Evolutionary conservation across 345 rosid genomes (phyloP).

Genomic region (Odontarrhena argentea): DNA sequence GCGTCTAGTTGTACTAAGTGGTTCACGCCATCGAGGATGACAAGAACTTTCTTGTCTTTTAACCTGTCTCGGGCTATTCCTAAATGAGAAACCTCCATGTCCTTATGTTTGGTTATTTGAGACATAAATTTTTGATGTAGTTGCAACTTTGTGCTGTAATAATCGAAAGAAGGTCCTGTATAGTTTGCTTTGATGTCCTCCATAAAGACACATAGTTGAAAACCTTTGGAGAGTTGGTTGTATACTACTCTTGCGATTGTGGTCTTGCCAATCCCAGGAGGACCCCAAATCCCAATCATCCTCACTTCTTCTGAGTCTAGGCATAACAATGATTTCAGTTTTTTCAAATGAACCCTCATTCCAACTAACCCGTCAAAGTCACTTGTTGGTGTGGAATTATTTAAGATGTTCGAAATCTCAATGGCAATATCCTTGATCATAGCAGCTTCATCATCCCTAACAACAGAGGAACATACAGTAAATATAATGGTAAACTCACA

Average conservation of each 20-base stretch:
- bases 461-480: not conserved
- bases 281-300: constrained; percentile 6
- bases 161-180: not conserved
- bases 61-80: not conserved
- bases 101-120: not conserved
- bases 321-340: not conserved
- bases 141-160: not conserved
- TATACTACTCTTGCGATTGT: not conserved
- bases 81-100: not conserved
- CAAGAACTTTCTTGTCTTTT: no score
- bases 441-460: not conserved
- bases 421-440: not conserved
- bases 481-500: no score
- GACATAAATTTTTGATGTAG: not conserved
- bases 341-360: constrained; percentile 1
- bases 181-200: not conserved
- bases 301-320: not conserved
- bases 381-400: not conserved
- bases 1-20: not conserved
- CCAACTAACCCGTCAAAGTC: not conserved
- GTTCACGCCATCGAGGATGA: no score
- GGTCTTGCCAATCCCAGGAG: constrained; percentile 4
- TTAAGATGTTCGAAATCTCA: not conserved
- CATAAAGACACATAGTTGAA: not conserved
- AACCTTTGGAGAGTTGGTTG: not conserved